Evolutionary conservation across 208 protist genomes (phyloP).

Genomic region (Leishmania tropica): DNA sequence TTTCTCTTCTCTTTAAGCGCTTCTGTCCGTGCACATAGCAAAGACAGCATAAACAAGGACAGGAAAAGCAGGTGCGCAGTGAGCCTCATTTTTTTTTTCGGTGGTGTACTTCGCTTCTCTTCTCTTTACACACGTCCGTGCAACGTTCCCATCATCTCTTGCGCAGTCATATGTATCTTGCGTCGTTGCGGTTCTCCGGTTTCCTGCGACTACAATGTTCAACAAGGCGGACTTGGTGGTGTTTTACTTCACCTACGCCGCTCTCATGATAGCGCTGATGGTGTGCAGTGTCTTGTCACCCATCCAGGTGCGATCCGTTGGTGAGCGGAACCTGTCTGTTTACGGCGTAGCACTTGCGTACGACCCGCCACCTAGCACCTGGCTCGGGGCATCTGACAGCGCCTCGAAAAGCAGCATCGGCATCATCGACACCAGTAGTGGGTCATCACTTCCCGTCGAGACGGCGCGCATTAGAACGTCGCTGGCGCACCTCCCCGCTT

Average conservation of each 20-base stretch:
- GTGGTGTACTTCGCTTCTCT: neutral
- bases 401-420: neutral
- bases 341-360: constrained; percentile 46
- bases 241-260: constrained; percentile 39
- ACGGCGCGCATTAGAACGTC: neutral
- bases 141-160: neutral
- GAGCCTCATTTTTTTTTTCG: neutral
- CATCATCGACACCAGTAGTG: neutral
- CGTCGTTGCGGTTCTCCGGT: neutral
- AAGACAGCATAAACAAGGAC: neutral
- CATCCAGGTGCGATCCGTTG: constrained; percentile 29
- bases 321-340: constrained; percentile 24
- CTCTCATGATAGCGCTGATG: constrained; percentile 46
- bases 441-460: neutral
- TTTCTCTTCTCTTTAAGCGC: neutral
- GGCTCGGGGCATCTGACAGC: neutral
- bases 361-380: constrained; percentile 15
- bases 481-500: neutral
- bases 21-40: neutral
- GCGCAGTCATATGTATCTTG: neutral
- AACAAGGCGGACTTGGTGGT: constrained; percentile 30
- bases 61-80: too few species aligned
- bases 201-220: constrained; percentile 28
- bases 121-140: neutral
- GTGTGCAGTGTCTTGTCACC: constrained; percentile 52